phyloP scores from a whole-genome alignment of 1,284 basidiomycete species.

The Macrocystidia cucumis region DNA sequence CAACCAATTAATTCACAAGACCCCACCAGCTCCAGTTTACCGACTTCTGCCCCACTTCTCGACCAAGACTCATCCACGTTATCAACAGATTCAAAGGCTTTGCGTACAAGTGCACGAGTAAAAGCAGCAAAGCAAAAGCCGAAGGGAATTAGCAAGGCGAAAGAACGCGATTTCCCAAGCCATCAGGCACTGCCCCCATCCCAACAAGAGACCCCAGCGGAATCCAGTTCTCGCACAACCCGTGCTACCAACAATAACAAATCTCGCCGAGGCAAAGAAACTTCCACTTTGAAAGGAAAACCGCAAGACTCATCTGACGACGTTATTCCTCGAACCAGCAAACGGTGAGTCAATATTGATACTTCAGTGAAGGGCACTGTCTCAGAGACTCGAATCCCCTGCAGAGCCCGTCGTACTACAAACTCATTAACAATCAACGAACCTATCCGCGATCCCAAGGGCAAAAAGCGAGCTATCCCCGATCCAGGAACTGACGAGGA shows the following conservation, averaged over 20 bases:
- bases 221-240: no score
- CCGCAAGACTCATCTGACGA: constrained; percentile 51
- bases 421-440: constrained; percentile 66
- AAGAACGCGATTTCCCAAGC: constrained; percentile 25
- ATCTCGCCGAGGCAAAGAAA: constrained; percentile 50
- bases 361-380: constrained; percentile 7
- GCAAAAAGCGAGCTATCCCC: constrained; percentile 78
- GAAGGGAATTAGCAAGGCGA: constrained; percentile 34
- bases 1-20: constrained; percentile 58
- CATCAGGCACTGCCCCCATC: no score
- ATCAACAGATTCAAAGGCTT: constrained; percentile 37
- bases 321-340: constrained; percentile 32
- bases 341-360: constrained; percentile 44
- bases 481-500: constrained; percentile 62
- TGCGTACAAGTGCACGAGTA: constrained; percentile 69
- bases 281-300: constrained; percentile 49
- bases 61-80: constrained; percentile 29
- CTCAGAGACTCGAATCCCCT: constrained; percentile 39
- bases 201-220: constrained; percentile 28
- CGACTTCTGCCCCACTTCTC: constrained; percentile 24
- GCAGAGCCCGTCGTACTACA: constrained; percentile 39
- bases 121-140: constrained; percentile 64
- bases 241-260: constrained; percentile 31
- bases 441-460: constrained; percentile 62
- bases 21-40: constrained; percentile 56